Base-by-base conservation (phyloP, 768 basidiomycete species). In the Rubroboletus satanas region DNA sequence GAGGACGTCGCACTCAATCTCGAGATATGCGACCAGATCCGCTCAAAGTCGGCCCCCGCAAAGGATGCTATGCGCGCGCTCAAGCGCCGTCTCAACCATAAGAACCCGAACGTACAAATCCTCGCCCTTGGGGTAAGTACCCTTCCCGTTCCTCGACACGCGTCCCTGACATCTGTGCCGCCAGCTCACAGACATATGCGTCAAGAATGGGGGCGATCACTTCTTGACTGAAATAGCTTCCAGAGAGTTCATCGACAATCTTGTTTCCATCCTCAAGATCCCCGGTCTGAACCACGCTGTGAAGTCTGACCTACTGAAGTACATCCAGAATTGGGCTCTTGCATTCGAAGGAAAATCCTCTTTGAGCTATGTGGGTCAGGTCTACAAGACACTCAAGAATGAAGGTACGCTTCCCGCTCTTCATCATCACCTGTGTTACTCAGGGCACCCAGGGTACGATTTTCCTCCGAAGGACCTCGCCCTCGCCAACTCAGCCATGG, bases 121-220 rank as follows among this genome's bases (percentile, higher is more conserved):
- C 77, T 94, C 54, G 83, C 93, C n/a, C 79, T 97, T 12, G 78
- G 82, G 11, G 94, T 96, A 68, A 65, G 91, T 80, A 37, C 8
- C 45, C 33, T 32, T 8, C 26, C n/a, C 1, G 5, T 15, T 12
- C n/a, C 12, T n/a, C 29, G 32, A 43, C 47, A 5, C 38, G 52
- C 45, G 32, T 48, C 42, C 15, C 51, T 55, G n/a, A n/a, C 46
- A 62, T 26, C 31, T 33, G 10, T 39, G 36, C 14, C 50, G 3
- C 4, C 67, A 96, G 90, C 77, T 98, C 46, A 85, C 90, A 45
- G 97, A 98, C 71, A 79, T 86, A 9, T 94, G 92, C 65, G 81
- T 98, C 70, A 99, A 99, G 85, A 99, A 99, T 65, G 93, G 93
- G 10, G 97, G 97, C 0, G 93, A 98, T 61, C 83, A 85, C 42